Percentiles rank a stretch among this genome's conserved stretches.
Evolutionary conservation across 1,284 basidiomycete genomes (phyloP).

Genomic region (Trichosporon sp.): DNA sequence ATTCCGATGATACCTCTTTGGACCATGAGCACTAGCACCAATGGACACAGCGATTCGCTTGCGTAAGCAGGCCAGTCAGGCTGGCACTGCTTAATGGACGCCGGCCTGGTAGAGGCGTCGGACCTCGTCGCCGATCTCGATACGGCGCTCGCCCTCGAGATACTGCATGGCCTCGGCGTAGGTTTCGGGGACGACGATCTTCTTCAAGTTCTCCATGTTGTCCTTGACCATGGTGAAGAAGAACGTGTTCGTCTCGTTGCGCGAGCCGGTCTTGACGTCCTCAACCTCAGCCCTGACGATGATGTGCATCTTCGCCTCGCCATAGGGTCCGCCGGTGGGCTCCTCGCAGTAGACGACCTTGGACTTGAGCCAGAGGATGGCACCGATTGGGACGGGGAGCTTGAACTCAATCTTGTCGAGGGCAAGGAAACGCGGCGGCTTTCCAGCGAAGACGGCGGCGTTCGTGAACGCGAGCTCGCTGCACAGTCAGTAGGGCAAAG

Average conservation of each 20-base stretch:
- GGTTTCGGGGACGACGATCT: constrained; percentile 65
- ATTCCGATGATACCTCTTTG: background rate
- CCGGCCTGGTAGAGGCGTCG: constrained; percentile 47
- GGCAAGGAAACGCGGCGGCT: constrained; percentile 70
- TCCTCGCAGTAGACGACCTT: constrained; percentile 60
- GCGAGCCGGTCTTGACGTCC: constrained; percentile 67
- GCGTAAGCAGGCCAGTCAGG: background rate
- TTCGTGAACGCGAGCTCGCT: constrained; percentile 73
- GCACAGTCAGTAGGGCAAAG: constrained; percentile 10
- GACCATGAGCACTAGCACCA: background rate
- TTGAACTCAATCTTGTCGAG: constrained; percentile 77
- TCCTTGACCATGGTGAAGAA: constrained; percentile 55
- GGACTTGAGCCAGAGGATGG: constrained; percentile 71
- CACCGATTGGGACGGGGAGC: constrained; percentile 78
- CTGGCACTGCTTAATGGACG: background rate
- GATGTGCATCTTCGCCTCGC: constrained; percentile 63
- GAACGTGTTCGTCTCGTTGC: constrained; percentile 59
- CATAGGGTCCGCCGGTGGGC: constrained; percentile 39
- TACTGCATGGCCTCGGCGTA: constrained; percentile 75
- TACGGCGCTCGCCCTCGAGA: constrained; percentile 70
- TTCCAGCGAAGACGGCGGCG: constrained; percentile 69
- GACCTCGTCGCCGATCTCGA: constrained; percentile 55
- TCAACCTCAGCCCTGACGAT: constrained; percentile 75
- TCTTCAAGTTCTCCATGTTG: constrained; percentile 56
- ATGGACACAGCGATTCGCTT: background rate